Percentiles rank a stretch among this genome's conserved stretches.
Conservation (phyloP, 305 asterid species). For the Ilex paraguariensis region DNA sequence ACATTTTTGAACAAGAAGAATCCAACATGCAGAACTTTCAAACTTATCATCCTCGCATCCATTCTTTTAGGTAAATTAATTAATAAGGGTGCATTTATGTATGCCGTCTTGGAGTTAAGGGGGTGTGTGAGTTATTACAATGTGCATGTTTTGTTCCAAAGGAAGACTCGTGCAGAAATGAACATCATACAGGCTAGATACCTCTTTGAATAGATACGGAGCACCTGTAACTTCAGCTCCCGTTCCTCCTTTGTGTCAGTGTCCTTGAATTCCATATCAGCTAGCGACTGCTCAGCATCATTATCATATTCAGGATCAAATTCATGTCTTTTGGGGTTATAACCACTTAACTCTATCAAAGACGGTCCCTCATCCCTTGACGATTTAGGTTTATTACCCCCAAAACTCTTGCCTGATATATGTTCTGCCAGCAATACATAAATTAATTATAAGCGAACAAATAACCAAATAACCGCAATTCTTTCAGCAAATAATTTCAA, state of each 20-base stretch:
- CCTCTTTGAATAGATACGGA: conserved; percentile 71
- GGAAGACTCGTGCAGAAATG: not conserved
- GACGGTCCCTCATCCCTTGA: conserved; percentile 51
- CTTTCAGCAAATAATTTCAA: conserved; percentile 5
- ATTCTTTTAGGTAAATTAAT: no score
- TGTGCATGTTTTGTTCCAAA: no score
- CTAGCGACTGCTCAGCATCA: conserved; percentile 68
- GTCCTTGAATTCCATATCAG: conserved; percentile 81
- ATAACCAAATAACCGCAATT: conserved; percentile 1
- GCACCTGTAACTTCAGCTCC: conserved; percentile 57
- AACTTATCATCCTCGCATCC: no score
- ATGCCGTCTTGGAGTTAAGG: no score
- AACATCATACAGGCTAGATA: conserved; percentile 17
- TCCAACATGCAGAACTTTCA: no score
- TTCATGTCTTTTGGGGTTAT: conserved; percentile 59
- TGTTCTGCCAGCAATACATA: conserved; percentile 25
- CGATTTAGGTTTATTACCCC: conserved; percentile 45
- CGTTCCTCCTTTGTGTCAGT: conserved; percentile 68
- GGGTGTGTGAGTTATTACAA: no score
- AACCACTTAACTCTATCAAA: conserved; percentile 54
- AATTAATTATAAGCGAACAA: not conserved
- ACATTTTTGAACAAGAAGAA: no score
- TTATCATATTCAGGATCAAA: conserved; percentile 75
- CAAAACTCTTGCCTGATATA: conserved; percentile 51
- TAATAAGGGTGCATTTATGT: no score